Evolutionary conservation across 805 yeast genomes (phyloP), one percentile per base, ranked within the genome.

Genomic region (Saccharomyces eubayanus): DNA sequence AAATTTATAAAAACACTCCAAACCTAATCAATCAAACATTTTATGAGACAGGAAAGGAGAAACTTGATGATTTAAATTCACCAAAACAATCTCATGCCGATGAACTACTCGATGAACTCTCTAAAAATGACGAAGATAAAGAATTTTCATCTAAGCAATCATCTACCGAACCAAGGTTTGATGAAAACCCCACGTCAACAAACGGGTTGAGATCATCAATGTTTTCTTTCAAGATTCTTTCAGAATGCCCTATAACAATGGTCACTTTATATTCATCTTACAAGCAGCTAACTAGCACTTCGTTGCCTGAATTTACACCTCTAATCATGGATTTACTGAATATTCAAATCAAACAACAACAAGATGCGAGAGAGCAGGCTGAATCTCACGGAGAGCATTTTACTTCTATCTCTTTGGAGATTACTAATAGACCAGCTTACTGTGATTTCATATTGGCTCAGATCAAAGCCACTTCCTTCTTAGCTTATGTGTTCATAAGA

Each of bases 171-270:
- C 31, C 27, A 31, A 57, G 43, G 14, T 45, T 9, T 29, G 40
- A 48, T 29, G 40, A 48, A 20, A 21, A 49, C 29, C 20, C 48
- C 4, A 36, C 46, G 2, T 30, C 55, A 9, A 65, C 79, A 6
- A 83, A 82, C 55, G 73, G 78, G 2, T 74, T 90, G 52, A 78
- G 78, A 47, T 80, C 78, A 57, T 85, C 96, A 4, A 79, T 88
- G 79, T 77, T 69, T 59, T 90, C 97, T 1, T 92, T 94, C 77
- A 91, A 90, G 66, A 89, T 92, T 12, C 77, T 94, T 55, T 88
- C 96, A 0, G 99, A 94, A 68, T 91, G 98, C 66, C 99, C 99
- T 9, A 92, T 94, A 43, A 90, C 96, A 3, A 87, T 94, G 84
- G 99, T 94, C 2, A 83, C 96, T 6, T 74, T 95, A 51, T 89